These are phyloP conservation scores for Trichocomaceae sp. DNA, from an alignment of 2,329 filamentous ascomycete genomes.

Conservation along the genomic window DNA sequence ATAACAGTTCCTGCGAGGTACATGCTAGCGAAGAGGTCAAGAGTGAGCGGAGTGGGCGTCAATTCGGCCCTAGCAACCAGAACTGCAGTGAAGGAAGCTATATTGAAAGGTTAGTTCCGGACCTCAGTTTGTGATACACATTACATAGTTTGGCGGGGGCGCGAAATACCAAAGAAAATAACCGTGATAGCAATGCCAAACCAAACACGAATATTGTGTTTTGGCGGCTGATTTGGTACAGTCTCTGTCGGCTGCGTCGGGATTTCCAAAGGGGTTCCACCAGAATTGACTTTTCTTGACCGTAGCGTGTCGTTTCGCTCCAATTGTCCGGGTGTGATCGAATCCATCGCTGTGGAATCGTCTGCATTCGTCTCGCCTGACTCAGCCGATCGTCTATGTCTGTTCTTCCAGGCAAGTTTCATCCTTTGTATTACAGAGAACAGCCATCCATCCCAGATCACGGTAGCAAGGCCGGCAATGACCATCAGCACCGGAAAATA, in stretches of 20 bases:
- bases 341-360: neutral
- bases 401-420: constrained; percentile 24
- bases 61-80: constrained; percentile 43
- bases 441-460: constrained; percentile 53
- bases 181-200: no score
- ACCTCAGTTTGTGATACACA: no score
- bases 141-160: no score
- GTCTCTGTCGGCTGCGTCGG: no score
- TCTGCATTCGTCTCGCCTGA: neutral
- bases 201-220: no score
- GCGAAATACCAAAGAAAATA: no score
- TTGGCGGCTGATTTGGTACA: no score
- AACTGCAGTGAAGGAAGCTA: constrained; percentile 50
- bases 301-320: neutral
- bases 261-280: neutral
- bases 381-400: neutral
- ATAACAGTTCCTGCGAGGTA: constrained; percentile 67
- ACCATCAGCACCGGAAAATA: constrained; percentile 64
- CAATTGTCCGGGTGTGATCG: neutral
- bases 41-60: constrained; percentile 24
- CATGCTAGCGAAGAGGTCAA: constrained; percentile 63
- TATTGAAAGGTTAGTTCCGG: no score
- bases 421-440: constrained; percentile 27
- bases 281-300: neutral
- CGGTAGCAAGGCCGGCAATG: constrained; percentile 46